phyloP scores from a whole-genome alignment of 768 basidiomycete species.

The Suillus paluster region DNA sequence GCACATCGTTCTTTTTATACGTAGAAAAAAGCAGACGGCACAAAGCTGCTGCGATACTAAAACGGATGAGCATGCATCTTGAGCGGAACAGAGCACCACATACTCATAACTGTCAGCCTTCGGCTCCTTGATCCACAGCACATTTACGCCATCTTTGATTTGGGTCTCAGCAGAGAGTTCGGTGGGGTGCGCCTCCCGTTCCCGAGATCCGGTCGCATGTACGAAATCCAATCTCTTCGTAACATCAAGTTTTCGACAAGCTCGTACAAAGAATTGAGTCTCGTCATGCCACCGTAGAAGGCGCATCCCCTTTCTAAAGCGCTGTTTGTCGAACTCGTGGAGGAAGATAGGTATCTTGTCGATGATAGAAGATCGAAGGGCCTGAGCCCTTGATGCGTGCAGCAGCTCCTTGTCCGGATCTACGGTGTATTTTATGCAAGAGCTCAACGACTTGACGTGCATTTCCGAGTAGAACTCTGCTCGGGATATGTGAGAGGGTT shows the following conservation, averaged over 20 bases:
- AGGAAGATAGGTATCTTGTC: conserved; percentile 86
- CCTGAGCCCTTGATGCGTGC: conserved; percentile 38
- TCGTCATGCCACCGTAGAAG: conserved; percentile 61
- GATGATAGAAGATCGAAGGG: conserved; percentile 63
- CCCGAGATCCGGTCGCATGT: conserved; percentile 15
- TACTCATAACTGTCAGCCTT: conserved; percentile 87
- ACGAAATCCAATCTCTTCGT: conserved; percentile 60
- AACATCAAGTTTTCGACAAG: conserved; percentile 62
- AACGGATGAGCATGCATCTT: conserved; percentile 12
- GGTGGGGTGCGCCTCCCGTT: conserved; percentile 37
- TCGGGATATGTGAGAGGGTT: background rate
- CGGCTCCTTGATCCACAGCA: conserved; percentile 71
- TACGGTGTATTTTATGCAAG: conserved; percentile 74
- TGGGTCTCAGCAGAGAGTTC: conserved; percentile 70
- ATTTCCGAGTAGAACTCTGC: conserved; percentile 73
- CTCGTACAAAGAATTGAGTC: conserved; percentile 65
- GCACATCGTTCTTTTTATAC: conserved; percentile 79
- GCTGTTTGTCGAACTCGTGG: conserved; percentile 74
- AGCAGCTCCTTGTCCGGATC: conserved; percentile 45
- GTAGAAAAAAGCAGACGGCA: conserved; percentile 75
- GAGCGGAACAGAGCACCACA: conserved; percentile 33
- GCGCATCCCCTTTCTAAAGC: conserved; percentile 49
- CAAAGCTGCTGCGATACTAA: conserved; percentile 80
- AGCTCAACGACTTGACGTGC: conserved; percentile 71
- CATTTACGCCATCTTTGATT: conserved; percentile 47